Conservation (phyloP, 2,329 filamentous ascomycete genomes). For the Fusarium anthophilum region DNA sequence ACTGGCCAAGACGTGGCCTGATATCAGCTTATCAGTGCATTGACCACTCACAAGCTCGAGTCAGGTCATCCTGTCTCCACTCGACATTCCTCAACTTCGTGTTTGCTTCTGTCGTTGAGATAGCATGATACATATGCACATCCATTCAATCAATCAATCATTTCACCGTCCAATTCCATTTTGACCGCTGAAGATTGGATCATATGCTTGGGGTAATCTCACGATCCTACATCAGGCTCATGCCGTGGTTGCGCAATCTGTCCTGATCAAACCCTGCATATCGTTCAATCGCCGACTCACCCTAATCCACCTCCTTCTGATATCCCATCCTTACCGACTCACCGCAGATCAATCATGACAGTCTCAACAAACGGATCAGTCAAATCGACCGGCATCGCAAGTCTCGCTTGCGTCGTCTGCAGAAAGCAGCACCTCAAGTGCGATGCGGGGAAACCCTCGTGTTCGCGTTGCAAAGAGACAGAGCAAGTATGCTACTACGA, state of each 20-base stretch:
- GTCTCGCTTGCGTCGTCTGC: constrained; percentile 35
- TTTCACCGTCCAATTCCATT: accelerated
- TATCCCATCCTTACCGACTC: neutral
- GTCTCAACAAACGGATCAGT: constrained; percentile 2
- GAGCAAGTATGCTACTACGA: constrained; percentile 28
- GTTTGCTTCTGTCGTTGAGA: neutral
- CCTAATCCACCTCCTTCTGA: neutral
- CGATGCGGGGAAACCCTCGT: constrained; percentile 33
- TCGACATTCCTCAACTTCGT: neutral
- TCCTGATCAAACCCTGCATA: neutral
- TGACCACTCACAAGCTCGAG: neutral
- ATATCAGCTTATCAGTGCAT: neutral
- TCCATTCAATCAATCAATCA: too few species aligned
- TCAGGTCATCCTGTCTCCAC: neutral
- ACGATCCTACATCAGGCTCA: neutral
- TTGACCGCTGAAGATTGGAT: accelerated
- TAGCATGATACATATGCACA: constrained; percentile 1
- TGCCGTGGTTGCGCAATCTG: neutral
- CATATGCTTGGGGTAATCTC: neutral
- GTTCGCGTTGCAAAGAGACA: constrained; percentile 28
- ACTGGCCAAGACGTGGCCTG: neutral
- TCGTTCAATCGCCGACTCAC: constrained; percentile 23
- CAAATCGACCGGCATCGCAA: constrained; percentile 18
- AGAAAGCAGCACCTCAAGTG: constrained; percentile 39
- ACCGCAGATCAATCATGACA: constrained; percentile 13